Conservation (phyloP, 768 basidiomycete species). For the Tylopilus vinaceipallidus region DNA sequence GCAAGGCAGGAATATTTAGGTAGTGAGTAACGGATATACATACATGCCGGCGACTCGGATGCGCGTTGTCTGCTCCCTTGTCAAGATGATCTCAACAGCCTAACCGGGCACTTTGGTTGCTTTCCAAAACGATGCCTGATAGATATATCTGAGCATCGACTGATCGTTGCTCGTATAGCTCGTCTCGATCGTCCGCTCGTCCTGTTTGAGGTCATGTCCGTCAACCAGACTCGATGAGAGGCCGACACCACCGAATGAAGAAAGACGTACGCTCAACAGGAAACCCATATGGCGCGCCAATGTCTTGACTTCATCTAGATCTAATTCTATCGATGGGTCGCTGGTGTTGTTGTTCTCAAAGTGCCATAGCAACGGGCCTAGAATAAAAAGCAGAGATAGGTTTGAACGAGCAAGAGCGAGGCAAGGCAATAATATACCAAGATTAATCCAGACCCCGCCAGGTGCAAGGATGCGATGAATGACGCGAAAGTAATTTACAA, state of each 20-base stretch:
- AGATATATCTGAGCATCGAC: conserved; percentile 82
- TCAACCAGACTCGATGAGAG: neutral
- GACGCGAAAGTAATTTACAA: conserved; percentile 86
- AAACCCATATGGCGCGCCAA: conserved; percentile 78
- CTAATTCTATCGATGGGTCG: conserved; percentile 84
- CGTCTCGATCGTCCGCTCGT: conserved; percentile 76
- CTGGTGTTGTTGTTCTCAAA: conserved; percentile 85
- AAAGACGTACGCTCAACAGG: conserved; percentile 62
- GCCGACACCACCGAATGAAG: neutral
- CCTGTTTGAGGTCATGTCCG: conserved; percentile 55
- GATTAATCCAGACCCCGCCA: conserved; percentile 90
- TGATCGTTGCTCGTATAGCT: conserved; percentile 84
- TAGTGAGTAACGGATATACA: too few relatives aligned
- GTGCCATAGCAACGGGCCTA: conserved; percentile 95
- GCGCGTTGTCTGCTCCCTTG: too few relatives aligned
- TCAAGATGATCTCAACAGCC: too few relatives aligned
- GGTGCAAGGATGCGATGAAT: conserved; percentile 80
- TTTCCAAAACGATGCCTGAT: conserved; percentile 84
- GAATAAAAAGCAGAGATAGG: neutral
- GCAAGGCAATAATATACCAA: conserved; percentile 36
- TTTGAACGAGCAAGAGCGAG: neutral
- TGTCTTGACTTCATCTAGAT: conserved; percentile 83
- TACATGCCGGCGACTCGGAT: too few relatives aligned
- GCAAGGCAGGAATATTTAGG: too few relatives aligned
- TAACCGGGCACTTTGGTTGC: conserved; percentile 45